phyloP scores from a whole-genome alignment of 352 stramenopile genomes.

The Pythium dissotocum region DNA sequence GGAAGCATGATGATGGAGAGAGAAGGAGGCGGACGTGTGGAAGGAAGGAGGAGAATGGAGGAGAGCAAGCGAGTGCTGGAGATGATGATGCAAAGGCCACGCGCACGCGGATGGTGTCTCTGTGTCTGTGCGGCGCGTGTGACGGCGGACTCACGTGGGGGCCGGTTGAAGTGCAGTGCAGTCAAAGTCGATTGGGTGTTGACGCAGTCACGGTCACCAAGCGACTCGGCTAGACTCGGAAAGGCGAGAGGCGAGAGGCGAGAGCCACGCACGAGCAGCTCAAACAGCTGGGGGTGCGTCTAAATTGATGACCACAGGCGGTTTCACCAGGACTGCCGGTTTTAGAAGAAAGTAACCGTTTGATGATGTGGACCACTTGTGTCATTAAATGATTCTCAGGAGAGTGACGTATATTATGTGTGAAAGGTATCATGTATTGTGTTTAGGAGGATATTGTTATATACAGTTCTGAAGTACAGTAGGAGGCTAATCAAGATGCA shows the following conservation, averaged over 20 bases:
- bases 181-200: neutral
- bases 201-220: neutral
- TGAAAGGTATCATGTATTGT: neutral
- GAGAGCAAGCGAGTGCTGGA: neutral
- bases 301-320: neutral
- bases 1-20: neutral
- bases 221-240: too few species aligned
- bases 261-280: neutral
- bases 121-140: too few species aligned
- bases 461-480: too few species aligned
- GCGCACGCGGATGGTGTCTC: too few species aligned
- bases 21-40: too few species aligned
- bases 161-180: neutral
- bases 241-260: too few species aligned
- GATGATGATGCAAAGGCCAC: neutral
- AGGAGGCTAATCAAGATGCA: neutral
- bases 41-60: neutral
- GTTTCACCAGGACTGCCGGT: neutral
- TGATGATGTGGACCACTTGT: neutral
- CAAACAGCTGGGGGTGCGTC: neutral
- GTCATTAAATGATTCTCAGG: too few species aligned
- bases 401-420: neutral
- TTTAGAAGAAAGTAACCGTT: neutral
- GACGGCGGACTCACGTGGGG: neutral
- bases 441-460: too few species aligned